Evolutionary conservation across 2,329 filamentous ascomycete genomes (phyloP).

Genomic region (Microcyclosporella mali): DNA sequence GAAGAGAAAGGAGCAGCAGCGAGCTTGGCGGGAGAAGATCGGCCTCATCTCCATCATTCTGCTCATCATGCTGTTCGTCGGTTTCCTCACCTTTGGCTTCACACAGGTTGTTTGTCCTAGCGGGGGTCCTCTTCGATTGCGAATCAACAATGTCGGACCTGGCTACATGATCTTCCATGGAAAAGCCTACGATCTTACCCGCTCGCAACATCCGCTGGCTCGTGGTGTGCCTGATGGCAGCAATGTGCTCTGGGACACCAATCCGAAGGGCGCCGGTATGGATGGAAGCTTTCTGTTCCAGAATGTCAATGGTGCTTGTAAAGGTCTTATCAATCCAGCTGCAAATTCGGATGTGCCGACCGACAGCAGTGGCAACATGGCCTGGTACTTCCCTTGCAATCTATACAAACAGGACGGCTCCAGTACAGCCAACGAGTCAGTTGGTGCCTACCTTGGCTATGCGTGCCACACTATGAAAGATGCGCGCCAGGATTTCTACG

Average conservation of each 20-base stretch:
- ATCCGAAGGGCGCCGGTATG: slow-evolving; percentile 72
- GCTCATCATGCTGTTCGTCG: slow-evolving; percentile 78
- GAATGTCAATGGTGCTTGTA: slow-evolving; percentile 96
- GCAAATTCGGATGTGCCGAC: slow-evolving; percentile 71
- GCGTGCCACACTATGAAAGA: slow-evolving; percentile 72
- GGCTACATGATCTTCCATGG: slow-evolving; percentile 98
- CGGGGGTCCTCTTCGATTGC: slow-evolving; percentile 61
- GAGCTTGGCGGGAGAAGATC: slow-evolving; percentile 97
- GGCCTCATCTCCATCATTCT: slow-evolving; percentile 91
- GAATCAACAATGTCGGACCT: slow-evolving; percentile 69
- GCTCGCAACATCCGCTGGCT: slow-evolving; percentile 72
- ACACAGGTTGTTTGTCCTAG: slow-evolving; percentile 76
- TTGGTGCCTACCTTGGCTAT: slow-evolving; percentile 74
- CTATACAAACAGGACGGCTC: slow-evolving; percentile 93
- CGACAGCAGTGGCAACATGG: slow-evolving; percentile 65
- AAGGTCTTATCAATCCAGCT: slow-evolving; percentile 72
- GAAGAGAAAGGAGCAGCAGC: slow-evolving; percentile 74
- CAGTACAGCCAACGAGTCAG: slow-evolving; percentile 64
- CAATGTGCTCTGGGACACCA: slow-evolving; percentile 84
- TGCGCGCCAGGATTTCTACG: slow-evolving; percentile 70
- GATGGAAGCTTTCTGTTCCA: slow-evolving; percentile 98
- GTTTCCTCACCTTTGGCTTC: slow-evolving; percentile 95
- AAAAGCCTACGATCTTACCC: slow-evolving; percentile 73
- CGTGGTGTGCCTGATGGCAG: slow-evolving; percentile 65
- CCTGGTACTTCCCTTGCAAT: slow-evolving; percentile 95